Base-by-base conservation (phyloP, 371 early-diverging fungal genomes). In the Rhizopus microsporus region DNA sequence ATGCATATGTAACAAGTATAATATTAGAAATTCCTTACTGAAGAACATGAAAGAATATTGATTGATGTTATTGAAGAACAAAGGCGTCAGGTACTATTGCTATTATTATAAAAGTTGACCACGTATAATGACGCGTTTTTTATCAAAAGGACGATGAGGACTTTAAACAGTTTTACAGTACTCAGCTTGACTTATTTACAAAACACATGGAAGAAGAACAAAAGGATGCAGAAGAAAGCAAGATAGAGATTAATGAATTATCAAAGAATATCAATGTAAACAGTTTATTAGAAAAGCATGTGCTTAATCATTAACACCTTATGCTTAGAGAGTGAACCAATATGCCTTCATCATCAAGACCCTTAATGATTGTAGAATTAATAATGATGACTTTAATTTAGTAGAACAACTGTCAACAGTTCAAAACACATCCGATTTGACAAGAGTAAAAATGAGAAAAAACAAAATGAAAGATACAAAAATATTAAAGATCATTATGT, bases 11-110 rank as follows among this genome's bases (percentile, higher is more conserved):
- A 10, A 3, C 16, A 43, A 43, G 6, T 10, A 13, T n/a, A 46
- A 23, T 16, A 12, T 31, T 37, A 58, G 64, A 51, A 47, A 46
- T 63, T 58, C 7, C 15, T 63, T 12, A 30, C 30, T 3, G 59
- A 58, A 51, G 64, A 63, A 12, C 64, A 63, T n/a, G 64, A 63
- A 35, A 35, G 31, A n/a, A 45, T 55, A 3, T 17, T 63, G 35
- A 63, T 63, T 8, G 3, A 39, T 12, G 44, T 34, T 15, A 54
- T 63, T 56, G 64, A 63, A 47, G 59, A 55, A 2, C 54, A 63
- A 34, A 38, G 64, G 50, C 12, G 40, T 13, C 12, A 40, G 37
- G 46, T 50, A 63, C 15, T 23, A 37, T 9, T 10, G 37, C 38
- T 13, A 16, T 48, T 29, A 15, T n/a, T 17, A 7, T 5, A 13